Evolutionary conservation across 208 protist species (phyloP), one percentile per base, ranked within the genome.

Genomic region (Acanthamoeba castellanii): DNA sequence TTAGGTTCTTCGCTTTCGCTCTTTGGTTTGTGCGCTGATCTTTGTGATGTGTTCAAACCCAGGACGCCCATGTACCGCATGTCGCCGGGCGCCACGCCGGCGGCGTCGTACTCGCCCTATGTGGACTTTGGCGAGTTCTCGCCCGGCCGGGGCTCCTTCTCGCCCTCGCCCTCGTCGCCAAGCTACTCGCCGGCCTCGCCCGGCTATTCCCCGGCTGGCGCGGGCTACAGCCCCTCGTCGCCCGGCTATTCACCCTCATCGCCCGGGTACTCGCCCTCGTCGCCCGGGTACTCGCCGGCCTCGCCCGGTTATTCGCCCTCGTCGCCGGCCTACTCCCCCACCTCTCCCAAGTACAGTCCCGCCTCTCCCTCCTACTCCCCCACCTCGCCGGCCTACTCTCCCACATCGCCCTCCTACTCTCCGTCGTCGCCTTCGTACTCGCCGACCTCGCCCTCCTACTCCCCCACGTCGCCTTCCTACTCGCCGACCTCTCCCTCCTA

Each of bases 211-310:
- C 96, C 98, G 27, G 96, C 96, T 16, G 96, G 94, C 47, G 97
- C 98, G 42, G 57, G 32, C 30, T 98, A 98, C 72, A 98, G 96
- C 20, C 98, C 97, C 27, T 97, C 96, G 13, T 97, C 94, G 11
- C 96, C 97, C 50, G 34, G 37, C 14, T 98, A 96, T 70, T 98
- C 95, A 18, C 97, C 97, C 50, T 97, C 95, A 18, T 97, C 94
- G 20, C 98, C 98, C 20, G 88, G 59, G 0, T 99, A 98, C 72
- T 97, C 97, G 45, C 98, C 98, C 42, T 97, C 97, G 1, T 96
- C 94, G 8, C 98, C 98, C 30, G 61, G 91, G 0, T 98, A 97
- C 76, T 98, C 94, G 59, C 97, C 97, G 22, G 98, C 97, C 3
- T 97, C 93, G 1, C 98, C 98, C 55, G 50, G 95, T 0, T 98